phyloP scores from a whole-genome alignment of 164 flowering plant species.

The Sextonia rubra region DNA sequence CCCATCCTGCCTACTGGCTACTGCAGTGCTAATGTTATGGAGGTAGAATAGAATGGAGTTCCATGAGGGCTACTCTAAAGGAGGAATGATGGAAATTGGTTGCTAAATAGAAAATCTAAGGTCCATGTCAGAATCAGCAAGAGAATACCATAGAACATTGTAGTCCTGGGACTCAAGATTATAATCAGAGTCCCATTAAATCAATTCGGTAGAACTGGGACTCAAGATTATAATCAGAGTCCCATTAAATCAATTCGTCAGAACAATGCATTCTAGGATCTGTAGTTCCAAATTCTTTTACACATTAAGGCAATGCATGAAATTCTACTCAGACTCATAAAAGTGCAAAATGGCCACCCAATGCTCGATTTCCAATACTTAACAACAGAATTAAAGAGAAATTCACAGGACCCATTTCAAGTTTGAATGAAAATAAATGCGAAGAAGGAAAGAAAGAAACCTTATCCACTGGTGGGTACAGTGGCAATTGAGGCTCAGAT shows the following conservation, averaged over 20 bases:
- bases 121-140: not conserved
- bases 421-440: not conserved
- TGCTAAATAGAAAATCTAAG: not conserved
- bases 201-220: too few relatives aligned
- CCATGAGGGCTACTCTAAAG: not conserved
- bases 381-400: not conserved
- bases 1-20: too few relatives aligned
- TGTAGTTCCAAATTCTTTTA: too few relatives aligned
- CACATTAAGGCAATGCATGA: not conserved
- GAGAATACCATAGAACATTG: not conserved
- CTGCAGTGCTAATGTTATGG: not conserved
- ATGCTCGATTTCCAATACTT: not conserved
- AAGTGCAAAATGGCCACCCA: not conserved
- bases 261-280: not conserved
- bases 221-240: not conserved
- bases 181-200: too few relatives aligned
- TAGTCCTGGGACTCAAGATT: not conserved
- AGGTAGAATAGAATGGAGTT: not conserved
- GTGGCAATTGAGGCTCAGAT: slow-evolving; percentile 16
- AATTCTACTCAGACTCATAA: too few relatives aligned
- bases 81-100: not conserved
- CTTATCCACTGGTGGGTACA: slow-evolving; percentile 39
- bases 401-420: not conserved
- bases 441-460: slow-evolving; percentile 12
- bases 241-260: not conserved